Conservation (phyloP, 768 basidiomycete genomes). For the Leccinum longicurvipes region DNA sequence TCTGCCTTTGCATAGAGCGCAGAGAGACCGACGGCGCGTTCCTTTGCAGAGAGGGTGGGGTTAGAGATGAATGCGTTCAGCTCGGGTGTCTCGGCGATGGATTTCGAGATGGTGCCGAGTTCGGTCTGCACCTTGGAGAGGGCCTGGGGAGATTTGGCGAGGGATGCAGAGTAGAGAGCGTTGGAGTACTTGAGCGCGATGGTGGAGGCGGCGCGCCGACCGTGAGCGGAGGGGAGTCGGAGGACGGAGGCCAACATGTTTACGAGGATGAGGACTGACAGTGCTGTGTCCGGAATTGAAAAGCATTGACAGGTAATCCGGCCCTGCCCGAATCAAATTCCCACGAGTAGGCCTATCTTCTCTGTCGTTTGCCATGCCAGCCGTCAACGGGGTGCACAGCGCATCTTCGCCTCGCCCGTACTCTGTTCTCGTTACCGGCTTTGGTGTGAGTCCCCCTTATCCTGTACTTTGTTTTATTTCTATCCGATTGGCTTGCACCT, state of each 20-base stretch:
- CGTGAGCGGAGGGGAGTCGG: slow-evolving; percentile 46
- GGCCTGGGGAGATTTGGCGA: slow-evolving; percentile 76
- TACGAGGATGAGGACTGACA: too few relatives aligned
- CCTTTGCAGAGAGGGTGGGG: slow-evolving; percentile 84
- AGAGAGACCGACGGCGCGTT: slow-evolving; percentile 67
- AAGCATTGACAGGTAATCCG: slow-evolving; percentile 8
- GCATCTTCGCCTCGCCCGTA: slow-evolving; percentile 33
- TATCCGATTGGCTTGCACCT: slow-evolving; percentile 14
- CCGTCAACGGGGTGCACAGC: slow-evolving; percentile 19
- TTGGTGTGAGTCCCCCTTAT: slow-evolving; percentile 44
- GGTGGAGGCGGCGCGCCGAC: slow-evolving; percentile 66
- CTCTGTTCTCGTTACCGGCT: slow-evolving; percentile 49
- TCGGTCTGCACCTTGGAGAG: slow-evolving; percentile 87
- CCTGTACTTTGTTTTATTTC: slow-evolving; percentile 22
- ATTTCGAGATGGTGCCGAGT: slow-evolving; percentile 63
- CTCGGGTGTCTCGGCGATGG: slow-evolving; percentile 64
- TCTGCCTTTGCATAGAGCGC: slow-evolving; percentile 67
- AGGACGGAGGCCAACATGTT: slow-evolving; percentile 54
- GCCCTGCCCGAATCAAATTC: slow-evolving; percentile 9
- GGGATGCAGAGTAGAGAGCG: slow-evolving; percentile 76
- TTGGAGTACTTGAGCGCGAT: slow-evolving; percentile 84
- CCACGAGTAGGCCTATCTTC: neutral
- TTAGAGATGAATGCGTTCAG: slow-evolving; percentile 76
- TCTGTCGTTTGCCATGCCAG: slow-evolving; percentile 28
- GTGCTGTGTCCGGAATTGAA: slow-evolving; percentile 1